phyloP scores from a whole-genome alignment of 768 basidiomycete genomes.

The Suillus bovinus region DNA sequence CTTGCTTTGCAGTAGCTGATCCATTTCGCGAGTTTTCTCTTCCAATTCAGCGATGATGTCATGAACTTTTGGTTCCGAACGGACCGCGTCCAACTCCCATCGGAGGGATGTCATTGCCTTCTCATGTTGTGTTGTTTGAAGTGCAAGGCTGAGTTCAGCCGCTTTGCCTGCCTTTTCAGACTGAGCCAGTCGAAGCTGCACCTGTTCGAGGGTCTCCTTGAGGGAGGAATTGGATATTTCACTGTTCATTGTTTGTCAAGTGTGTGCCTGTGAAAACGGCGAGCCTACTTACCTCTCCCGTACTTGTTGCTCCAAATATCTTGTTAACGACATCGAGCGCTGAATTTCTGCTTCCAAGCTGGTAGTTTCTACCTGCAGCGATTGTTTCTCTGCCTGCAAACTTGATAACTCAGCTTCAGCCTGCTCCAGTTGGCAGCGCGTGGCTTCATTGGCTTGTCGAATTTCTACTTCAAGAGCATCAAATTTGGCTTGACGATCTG shows the following conservation, averaged over 20 bases:
- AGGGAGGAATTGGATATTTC: constrained; percentile 43
- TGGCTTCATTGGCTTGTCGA: constrained; percentile 34
- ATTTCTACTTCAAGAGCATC: constrained; percentile 38
- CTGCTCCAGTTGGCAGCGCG: constrained; percentile 44
- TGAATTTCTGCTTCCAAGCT: constrained; percentile 65
- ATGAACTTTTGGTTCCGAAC: constrained; percentile 55
- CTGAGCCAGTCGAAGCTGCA: constrained; percentile 45
- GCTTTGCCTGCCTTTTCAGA: constrained; percentile 60
- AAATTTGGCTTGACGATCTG: constrained; percentile 29
- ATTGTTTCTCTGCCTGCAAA: constrained; percentile 50
- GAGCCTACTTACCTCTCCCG: constrained; percentile 53
- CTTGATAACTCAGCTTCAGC: constrained; percentile 35
- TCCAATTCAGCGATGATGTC: constrained; percentile 58
- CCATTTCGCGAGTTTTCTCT: constrained; percentile 75
- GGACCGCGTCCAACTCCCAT: constrained; percentile 53
- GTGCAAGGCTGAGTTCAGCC: constrained; percentile 64
- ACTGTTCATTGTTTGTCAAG: constrained; percentile 34
- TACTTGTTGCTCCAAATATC: constrained; percentile 63
- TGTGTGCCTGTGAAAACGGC: constrained; percentile 9
- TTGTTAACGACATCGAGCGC: constrained; percentile 57
- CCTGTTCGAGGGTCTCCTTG: constrained; percentile 42
- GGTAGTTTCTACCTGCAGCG: constrained; percentile 57
- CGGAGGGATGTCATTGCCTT: constrained; percentile 60
- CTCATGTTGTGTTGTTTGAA: constrained; percentile 67
- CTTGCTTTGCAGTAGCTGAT: constrained; percentile 66